Evolutionary conservation across 495 filamentous ascomycete species (phyloP).

Genomic region (Cercophora sp.): DNA sequence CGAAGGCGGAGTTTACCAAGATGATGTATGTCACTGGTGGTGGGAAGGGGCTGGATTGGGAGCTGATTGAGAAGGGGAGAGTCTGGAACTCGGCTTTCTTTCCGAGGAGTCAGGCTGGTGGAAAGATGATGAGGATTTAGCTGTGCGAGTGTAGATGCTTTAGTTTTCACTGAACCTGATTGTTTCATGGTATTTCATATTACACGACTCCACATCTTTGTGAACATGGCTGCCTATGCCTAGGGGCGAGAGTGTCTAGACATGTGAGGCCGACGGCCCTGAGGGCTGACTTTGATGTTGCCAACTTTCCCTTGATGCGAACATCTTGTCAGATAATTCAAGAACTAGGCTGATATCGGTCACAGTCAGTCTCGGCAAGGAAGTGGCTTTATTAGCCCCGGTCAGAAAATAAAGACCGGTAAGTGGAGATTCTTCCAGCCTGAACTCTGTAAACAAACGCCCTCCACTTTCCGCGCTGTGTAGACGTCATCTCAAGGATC

Average conservation of each 20-base stretch:
- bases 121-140: neutral
- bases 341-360: neutral
- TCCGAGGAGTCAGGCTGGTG: neutral
- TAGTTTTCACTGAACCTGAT: too few species aligned
- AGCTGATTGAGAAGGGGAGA: constrained; percentile 2
- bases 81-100: constrained; percentile 2
- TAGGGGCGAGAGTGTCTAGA: too few species aligned
- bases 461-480: neutral
- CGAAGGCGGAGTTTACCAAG: constrained; percentile 34
- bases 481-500: neutral
- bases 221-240: too few species aligned
- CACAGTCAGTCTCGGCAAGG: too few species aligned
- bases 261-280: too few species aligned
- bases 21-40: constrained; percentile 38
- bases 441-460: neutral
- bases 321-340: neutral
- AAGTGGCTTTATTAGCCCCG: neutral
- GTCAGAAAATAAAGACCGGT: neutral
- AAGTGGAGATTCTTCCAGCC: neutral
- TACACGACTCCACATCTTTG: too few species aligned
- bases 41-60: constrained; percentile 27
- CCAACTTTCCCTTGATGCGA: too few species aligned
- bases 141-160: too few species aligned
- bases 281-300: too few species aligned
- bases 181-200: too few species aligned